A percentile compares a stretch with the other conserved stretches of the same genome.
phyloP scores from a whole-genome alignment of 345 rosid genomes.

The Eucalyptus camaldulensis region DNA sequence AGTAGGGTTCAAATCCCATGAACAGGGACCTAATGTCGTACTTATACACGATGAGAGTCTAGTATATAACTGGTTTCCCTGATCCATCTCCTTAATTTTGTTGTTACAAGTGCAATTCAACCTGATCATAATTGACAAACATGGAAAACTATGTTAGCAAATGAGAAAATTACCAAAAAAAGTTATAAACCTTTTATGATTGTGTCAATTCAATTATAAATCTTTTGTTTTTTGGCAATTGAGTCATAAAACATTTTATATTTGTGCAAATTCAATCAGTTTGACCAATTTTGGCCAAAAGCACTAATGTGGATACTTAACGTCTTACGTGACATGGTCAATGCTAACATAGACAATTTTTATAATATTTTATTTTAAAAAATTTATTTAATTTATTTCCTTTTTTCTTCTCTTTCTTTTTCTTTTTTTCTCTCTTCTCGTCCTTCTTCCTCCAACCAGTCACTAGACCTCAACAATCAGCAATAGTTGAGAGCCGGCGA shows the following conservation, averaged over 20 bases:
- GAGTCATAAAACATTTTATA: too few relatives aligned
- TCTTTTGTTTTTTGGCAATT: neutral
- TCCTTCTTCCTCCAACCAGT: too few relatives aligned
- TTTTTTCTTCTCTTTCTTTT: too few relatives aligned
- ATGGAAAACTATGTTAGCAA: neutral
- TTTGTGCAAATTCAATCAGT: neutral
- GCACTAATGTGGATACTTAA: too few relatives aligned
- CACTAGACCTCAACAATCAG: too few relatives aligned
- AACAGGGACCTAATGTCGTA: neutral
- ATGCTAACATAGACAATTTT: too few relatives aligned
- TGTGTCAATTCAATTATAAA: too few relatives aligned
- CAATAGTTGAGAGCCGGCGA: accelerated
- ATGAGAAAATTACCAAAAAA: too few relatives aligned
- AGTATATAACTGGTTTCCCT: neutral
- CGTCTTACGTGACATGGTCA: accelerated
- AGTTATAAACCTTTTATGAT: neutral
- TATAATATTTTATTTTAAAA: too few relatives aligned
- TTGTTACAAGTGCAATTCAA: neutral
- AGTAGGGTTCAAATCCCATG: neutral
- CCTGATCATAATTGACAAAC: neutral
- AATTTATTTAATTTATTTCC: accelerated
- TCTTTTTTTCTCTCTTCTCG: accelerated
- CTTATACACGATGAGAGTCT: neutral
- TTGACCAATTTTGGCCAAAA: neutral
- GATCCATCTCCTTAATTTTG: neutral